phyloP scores from a whole-genome alignment of 1,284 basidiomycete genomes.

The Neonothopanus nambi region DNA sequence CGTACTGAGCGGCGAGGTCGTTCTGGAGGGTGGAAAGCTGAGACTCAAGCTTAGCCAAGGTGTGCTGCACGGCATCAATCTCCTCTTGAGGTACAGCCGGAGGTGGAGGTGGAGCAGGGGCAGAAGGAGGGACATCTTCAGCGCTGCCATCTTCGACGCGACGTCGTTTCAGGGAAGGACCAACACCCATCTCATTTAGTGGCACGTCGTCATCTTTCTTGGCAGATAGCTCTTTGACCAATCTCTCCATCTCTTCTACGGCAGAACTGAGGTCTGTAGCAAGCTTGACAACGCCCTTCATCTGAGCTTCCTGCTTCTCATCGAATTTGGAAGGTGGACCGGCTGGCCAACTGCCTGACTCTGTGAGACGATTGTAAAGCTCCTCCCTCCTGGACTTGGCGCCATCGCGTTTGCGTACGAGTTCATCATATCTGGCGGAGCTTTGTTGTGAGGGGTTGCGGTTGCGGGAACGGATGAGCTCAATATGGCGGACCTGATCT shows the following conservation, averaged over 20 bases:
- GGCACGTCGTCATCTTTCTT: neutral
- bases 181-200: neutral
- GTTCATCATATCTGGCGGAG: neutral
- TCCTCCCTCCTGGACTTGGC: neutral
- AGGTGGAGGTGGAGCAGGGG: conserved; percentile 2
- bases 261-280: neutral
- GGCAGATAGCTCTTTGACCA: neutral
- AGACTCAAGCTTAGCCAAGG: too few species aligned
- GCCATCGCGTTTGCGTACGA: neutral
- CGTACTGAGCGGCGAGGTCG: too few species aligned
- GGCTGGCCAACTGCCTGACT: conserved; percentile 8
- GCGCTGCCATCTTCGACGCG: neutral
- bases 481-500: neutral
- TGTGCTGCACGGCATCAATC: neutral
- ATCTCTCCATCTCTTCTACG: conserved; percentile 1
- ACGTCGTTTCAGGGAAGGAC: neutral
- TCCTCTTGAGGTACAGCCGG: neutral
- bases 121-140: neutral
- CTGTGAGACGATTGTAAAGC: neutral
- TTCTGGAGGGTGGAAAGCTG: too few species aligned
- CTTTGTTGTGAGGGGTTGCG: neutral
- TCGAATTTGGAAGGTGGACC: neutral
- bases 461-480: neutral
- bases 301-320: neutral
- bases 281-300: neutral